phyloP scores from a whole-genome alignment of 78 protist genomes.

The Cavenderia fasciculata region DNA sequence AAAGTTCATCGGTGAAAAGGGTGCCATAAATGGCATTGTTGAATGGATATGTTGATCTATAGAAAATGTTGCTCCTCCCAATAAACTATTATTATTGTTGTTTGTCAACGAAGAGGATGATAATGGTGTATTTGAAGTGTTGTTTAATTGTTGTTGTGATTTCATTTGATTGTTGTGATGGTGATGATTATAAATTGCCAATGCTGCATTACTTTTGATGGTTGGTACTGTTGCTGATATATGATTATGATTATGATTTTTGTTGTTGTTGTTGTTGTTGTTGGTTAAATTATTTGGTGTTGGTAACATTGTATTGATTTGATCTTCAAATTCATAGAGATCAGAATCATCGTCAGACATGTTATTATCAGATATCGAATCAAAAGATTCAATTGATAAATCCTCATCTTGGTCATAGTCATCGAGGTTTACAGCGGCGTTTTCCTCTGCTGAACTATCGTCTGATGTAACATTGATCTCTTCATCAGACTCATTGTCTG shows the following conservation, averaged over 20 bases:
- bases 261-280: too few relatives aligned
- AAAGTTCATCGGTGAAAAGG: slow-evolving; percentile 62
- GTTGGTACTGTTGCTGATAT: neutral
- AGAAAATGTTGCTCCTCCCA: neutral
- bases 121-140: neutral
- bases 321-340: too few relatives aligned
- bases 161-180: neutral
- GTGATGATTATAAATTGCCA: neutral
- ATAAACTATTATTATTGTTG: neutral
- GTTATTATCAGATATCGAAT: too few relatives aligned
- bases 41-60: slow-evolving; percentile 10
- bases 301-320: too few relatives aligned
- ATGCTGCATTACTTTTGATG: neutral
- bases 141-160: neutral
- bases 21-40: slow-evolving; percentile 63
- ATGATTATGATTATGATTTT: too few relatives aligned
- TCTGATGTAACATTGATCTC: neutral
- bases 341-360: too few relatives aligned
- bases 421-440: too few relatives aligned
- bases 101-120: neutral
- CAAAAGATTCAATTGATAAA: too few relatives aligned
- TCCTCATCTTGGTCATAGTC: too few relatives aligned
- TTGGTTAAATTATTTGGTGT: too few relatives aligned
- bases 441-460: too few relatives aligned
- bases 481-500: neutral